Conservation (phyloP, 2,329 filamentous ascomycete species). For the Botrytis aclada region DNA sequence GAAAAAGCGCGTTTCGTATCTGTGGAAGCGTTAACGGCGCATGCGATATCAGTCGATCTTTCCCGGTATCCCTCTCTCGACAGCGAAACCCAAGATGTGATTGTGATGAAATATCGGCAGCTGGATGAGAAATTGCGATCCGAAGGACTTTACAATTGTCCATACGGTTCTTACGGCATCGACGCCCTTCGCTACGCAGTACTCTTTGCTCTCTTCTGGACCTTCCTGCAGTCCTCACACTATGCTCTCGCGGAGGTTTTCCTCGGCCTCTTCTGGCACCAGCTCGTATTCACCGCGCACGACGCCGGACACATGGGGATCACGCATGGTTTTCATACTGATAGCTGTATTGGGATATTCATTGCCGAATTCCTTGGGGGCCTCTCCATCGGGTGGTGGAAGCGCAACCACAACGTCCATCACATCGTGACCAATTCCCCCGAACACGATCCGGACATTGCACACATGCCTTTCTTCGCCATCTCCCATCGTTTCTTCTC, state of each 20-base stretch:
- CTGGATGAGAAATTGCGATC: slow-evolving; percentile 68
- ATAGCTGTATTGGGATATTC: slow-evolving; percentile 82
- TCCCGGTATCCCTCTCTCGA: slow-evolving; percentile 80
- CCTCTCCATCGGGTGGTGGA: slow-evolving; percentile 94
- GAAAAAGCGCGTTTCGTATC: slow-evolving; percentile 56
- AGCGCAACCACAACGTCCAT: slow-evolving; percentile 91
- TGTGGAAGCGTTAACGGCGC: slow-evolving; percentile 67
- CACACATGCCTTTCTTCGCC: slow-evolving; percentile 86
- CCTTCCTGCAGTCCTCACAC: slow-evolving; percentile 60
- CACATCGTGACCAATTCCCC: slow-evolving; percentile 94
- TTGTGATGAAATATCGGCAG: slow-evolving; percentile 75
- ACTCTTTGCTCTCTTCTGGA: slow-evolving; percentile 60
- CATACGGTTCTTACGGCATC: slow-evolving; percentile 73
- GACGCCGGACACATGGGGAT: slow-evolving; percentile 98
- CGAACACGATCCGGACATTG: slow-evolving; percentile 94
- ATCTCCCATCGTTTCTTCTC: slow-evolving; percentile 80
- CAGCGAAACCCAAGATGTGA: slow-evolving; percentile 65
- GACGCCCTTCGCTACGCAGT: slow-evolving; percentile 70
- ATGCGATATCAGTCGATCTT: slow-evolving; percentile 72
- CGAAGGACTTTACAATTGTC: slow-evolving; percentile 78
- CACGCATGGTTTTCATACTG: slow-evolving; percentile 80
- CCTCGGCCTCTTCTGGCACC: slow-evolving; percentile 87
- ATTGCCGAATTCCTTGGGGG: slow-evolving; percentile 89
- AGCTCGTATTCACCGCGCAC: slow-evolving; percentile 88
- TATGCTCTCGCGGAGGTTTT: slow-evolving; percentile 68